These are phyloP conservation scores for Termitomyces titanicus DNA, from an alignment of 768 basidiomycete genomes.

Conservation along the genomic window DNA sequence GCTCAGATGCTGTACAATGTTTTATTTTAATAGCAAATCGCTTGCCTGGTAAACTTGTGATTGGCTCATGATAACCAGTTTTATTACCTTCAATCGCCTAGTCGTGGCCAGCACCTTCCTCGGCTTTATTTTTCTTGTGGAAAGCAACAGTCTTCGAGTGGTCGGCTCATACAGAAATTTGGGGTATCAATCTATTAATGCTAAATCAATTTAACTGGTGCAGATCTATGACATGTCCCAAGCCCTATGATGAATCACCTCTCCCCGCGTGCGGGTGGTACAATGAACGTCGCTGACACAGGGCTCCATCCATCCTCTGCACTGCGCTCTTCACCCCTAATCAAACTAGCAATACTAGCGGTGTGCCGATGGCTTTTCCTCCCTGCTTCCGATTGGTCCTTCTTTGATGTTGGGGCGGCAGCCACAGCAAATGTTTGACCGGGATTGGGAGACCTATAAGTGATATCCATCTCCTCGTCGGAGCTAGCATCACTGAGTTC, in stretches of 20 bases:
- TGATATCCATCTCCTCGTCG: constrained; percentile 69
- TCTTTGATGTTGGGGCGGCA: constrained; percentile 19
- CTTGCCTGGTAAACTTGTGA: neutral
- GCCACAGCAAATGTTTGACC: constrained; percentile 32
- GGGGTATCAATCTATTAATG: constrained; percentile 4
- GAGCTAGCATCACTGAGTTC: constrained; percentile 51
- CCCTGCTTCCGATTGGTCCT: constrained; percentile 19
- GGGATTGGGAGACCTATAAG: constrained; percentile 63
- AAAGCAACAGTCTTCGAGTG: neutral
- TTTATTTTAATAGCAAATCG: neutral
- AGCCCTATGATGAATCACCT: neutral
- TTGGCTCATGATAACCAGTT: neutral
- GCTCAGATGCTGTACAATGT: neutral
- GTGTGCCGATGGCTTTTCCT: constrained; percentile 67
- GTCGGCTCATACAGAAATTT: neutral
- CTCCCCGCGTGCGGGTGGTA: constrained; percentile 4
- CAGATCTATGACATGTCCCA: neutral
- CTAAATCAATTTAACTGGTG: neutral
- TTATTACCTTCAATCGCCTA: neutral
- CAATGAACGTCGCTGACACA: constrained; percentile 34
- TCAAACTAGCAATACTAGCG: constrained; percentile 80
- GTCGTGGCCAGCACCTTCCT: too few species aligned
- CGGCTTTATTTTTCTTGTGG: too few species aligned
- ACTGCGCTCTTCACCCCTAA: constrained; percentile 67
- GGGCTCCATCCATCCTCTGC: constrained; percentile 86